Percentiles rank a stretch among this genome's conserved stretches.
These are phyloP conservation scores for Phaffia rhodozyma DNA, from an alignment of 1,284 basidiomycete genomes.

Conservation along the genomic window DNA sequence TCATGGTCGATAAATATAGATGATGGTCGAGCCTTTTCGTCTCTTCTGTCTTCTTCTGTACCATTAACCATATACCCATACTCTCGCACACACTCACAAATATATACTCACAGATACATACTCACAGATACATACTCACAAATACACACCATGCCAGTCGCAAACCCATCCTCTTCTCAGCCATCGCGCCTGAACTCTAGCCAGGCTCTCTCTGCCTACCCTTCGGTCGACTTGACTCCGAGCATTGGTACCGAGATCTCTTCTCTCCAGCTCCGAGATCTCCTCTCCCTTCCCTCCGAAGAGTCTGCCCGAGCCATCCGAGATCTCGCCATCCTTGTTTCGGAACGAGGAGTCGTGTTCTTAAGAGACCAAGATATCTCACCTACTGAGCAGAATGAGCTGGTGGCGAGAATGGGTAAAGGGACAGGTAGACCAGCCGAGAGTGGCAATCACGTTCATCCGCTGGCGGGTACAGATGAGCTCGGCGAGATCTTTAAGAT, in stretches of 20 bases:
- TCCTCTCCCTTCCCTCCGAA: not conserved
- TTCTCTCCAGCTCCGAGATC: not conserved
- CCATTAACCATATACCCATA: too few species aligned
- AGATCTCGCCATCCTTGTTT: slow-evolving; percentile 32
- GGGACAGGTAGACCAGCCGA: slow-evolving; percentile 47
- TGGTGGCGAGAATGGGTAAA: slow-evolving; percentile 44
- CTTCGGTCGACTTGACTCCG: slow-evolving; percentile 1
- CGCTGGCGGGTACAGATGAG: slow-evolving; percentile 46
- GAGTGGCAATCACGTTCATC: slow-evolving; percentile 52
- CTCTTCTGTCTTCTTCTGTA: too few species aligned
- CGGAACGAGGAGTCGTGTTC: slow-evolving; percentile 59
- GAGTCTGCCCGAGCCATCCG: not conserved
- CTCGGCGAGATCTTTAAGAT: slow-evolving; percentile 32
- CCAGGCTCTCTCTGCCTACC: not conserved
- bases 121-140: too few species aligned
- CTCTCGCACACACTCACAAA: too few species aligned
- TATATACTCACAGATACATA: too few species aligned
- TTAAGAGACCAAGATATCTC: slow-evolving; percentile 48
- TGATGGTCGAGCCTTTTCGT: too few species aligned
- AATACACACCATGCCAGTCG: not conserved
- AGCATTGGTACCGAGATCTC: slow-evolving; percentile 13
- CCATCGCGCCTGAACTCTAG: not conserved
- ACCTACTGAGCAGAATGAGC: slow-evolving; percentile 39
- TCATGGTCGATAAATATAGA: too few species aligned
- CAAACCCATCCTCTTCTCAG: not conserved